Evolutionary conservation across 768 basidiomycete genomes (phyloP).

Genomic region (Tulasnella sp.): DNA sequence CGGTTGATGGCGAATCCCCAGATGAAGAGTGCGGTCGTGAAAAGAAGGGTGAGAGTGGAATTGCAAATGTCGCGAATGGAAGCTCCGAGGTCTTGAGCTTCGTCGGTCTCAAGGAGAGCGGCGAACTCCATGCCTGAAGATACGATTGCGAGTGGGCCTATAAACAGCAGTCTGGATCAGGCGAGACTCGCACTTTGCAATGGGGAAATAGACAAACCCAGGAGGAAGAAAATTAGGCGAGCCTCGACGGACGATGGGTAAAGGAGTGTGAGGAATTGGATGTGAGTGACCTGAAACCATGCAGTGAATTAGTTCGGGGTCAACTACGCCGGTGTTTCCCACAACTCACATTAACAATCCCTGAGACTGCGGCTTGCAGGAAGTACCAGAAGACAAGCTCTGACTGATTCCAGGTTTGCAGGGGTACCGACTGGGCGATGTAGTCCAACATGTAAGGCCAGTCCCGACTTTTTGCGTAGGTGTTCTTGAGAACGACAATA

Average conservation of each 20-base stretch:
- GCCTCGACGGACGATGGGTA: constrained; percentile 92
- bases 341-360: constrained; percentile 73
- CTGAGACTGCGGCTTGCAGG: constrained; percentile 84
- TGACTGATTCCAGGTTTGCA: constrained; percentile 64
- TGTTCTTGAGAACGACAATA: constrained; percentile 67
- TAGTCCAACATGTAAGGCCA: constrained; percentile 99
- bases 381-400: constrained; percentile 80
- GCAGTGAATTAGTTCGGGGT: neutral
- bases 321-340: neutral
- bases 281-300: constrained; percentile 79
- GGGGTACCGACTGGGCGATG: constrained; percentile 78
- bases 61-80: constrained; percentile 94
- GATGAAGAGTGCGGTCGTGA: constrained; percentile 83
- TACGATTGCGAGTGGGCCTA: constrained; percentile 82
- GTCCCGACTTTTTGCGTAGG: constrained; percentile 62
- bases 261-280: constrained; percentile 93
- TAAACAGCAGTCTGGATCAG: neutral
- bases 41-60: constrained; percentile 92
- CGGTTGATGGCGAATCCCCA: constrained; percentile 95
- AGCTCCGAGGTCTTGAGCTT: constrained; percentile 60
- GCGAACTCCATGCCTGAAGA: constrained; percentile 85
- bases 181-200: neutral
- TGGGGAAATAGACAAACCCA: constrained; percentile 55
- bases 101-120: constrained; percentile 55
- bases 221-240: constrained; percentile 77